Evolutionary conservation across 1,284 basidiomycete species (phyloP).

Genomic region (Austroboletus olivaceoglutinosus): DNA sequence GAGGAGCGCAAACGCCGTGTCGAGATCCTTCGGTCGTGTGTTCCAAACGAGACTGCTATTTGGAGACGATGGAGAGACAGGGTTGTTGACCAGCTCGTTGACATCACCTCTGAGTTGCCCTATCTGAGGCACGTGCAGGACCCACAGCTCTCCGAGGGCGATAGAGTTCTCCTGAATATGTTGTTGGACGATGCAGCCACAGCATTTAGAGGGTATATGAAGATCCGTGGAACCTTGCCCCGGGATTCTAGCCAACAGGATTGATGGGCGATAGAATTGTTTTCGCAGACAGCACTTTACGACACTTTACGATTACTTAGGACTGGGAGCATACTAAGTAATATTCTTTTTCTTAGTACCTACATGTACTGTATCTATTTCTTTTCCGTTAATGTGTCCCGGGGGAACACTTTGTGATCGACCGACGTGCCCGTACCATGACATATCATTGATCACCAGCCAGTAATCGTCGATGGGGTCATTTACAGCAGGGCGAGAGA

Average conservation of each 20-base stretch:
- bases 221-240: neutral
- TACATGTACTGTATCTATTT: no score
- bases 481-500: no score
- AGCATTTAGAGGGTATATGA: constrained; percentile 17
- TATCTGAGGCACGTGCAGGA: neutral
- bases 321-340: no score
- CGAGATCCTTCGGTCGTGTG: constrained; percentile 8
- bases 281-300: no score
- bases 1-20: neutral
- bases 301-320: no score
- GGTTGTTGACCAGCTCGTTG: constrained; percentile 14
- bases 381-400: no score
- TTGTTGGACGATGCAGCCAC: constrained; percentile 16
- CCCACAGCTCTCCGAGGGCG: neutral
- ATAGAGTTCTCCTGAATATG: constrained; percentile 4
- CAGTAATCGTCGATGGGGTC: no score
- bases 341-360: no score
- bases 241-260: constrained; percentile 1
- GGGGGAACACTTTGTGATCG: no score
- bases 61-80: constrained; percentile 22
- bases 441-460: no score
- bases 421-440: no score
- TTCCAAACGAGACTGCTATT: constrained; percentile 22
- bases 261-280: neutral
- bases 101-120: neutral